Base-by-base conservation (phyloP, 2,329 filamentous ascomycete species). In the Pseudopyricularia cyperi region DNA sequence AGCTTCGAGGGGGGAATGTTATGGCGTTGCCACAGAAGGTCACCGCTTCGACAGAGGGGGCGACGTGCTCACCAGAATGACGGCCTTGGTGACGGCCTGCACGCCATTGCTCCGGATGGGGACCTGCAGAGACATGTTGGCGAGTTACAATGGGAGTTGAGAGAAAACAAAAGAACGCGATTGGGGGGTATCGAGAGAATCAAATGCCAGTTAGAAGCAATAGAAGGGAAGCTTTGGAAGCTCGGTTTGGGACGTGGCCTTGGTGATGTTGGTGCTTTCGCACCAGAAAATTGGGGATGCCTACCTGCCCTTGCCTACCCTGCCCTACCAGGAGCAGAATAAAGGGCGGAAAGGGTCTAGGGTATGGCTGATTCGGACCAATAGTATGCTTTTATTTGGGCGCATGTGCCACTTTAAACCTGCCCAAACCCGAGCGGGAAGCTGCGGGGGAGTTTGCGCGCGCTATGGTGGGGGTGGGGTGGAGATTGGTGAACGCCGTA, bases 31-130 rank as follows among this genome's bases (percentile, higher is more conserved):
- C 24, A 19, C 17, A 33, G 19, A 42, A 42, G 35, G 47, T 46
- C 46, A 52, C 52, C 37, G 52, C 51, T 51, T 52, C 48, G 51
- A 56, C 39, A 4, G 39, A 44, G 39, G 12, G 39, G 39, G 39
- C 11, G 57, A 56, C 5, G 50, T 9, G 66, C 75, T 63, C 77
- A 95, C 90, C 75, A 97, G 74, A 70, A 97, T 95, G 60, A 96
- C 85, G 59, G 91, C 91, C 73, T 96, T 97, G 66, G 90, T 95
- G 58, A 83, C 77, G 63, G 81, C 77, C 46, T 62, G 58, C 57
- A 68, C 61, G 59, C 73, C 71, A 65, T 74, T 75, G 59, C 71
- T 62, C 52, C 72, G 71, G 65, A 72, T 65, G 58, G 77, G 76
- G 60, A 82, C 71, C 59, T 80, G 76, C 54, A 80, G 74, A 56